Evolutionary conservation across 768 basidiomycete genomes (phyloP).

Genomic region (Dentipellis fragilis): DNA sequence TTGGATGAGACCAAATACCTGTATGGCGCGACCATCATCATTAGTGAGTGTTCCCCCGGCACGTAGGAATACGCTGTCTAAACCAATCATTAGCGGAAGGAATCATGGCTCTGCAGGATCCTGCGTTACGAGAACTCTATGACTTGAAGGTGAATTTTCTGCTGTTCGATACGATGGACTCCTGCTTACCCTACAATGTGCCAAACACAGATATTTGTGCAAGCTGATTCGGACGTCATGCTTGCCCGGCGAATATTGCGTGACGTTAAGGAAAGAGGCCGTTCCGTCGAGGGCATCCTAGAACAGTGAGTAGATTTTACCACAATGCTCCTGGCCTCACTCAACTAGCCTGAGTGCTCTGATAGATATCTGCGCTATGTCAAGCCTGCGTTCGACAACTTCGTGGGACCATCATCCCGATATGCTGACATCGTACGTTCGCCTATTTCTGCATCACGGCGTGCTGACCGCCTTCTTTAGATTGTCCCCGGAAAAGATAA

Average conservation of each 20-base stretch:
- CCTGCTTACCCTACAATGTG: not conserved
- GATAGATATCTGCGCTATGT: conserved; percentile 84
- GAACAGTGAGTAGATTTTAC: conserved; percentile 52
- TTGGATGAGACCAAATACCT: conserved; percentile 73
- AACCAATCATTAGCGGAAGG: conserved; percentile 58
- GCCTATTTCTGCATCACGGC: not conserved
- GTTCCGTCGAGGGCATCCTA: conserved; percentile 78
- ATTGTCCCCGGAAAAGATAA: conserved; percentile 95
- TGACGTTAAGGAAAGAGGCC: conserved; percentile 80
- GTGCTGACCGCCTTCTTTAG: conserved; percentile 27
- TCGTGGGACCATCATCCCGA: conserved; percentile 78
- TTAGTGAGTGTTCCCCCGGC: conserved; percentile 35
- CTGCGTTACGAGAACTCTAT: conserved; percentile 67
- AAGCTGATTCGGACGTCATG: conserved; percentile 96
- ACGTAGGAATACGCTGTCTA: not conserved
- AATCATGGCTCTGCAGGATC: conserved; percentile 82
- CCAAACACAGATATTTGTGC: conserved; percentile 67
- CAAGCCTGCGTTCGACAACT: conserved; percentile 91
- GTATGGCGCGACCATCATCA: conserved; percentile 89
- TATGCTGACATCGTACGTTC: conserved; percentile 76
- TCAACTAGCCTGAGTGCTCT: conserved; percentile 1
- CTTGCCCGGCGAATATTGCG: conserved; percentile 84
- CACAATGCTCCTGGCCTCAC: not conserved
- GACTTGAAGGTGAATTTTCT: conserved; percentile 67
- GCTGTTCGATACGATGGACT: not conserved